phyloP scores from a whole-genome alignment of 192 early-diverging fungal species.

The Funneliformis geosporum region DNA sequence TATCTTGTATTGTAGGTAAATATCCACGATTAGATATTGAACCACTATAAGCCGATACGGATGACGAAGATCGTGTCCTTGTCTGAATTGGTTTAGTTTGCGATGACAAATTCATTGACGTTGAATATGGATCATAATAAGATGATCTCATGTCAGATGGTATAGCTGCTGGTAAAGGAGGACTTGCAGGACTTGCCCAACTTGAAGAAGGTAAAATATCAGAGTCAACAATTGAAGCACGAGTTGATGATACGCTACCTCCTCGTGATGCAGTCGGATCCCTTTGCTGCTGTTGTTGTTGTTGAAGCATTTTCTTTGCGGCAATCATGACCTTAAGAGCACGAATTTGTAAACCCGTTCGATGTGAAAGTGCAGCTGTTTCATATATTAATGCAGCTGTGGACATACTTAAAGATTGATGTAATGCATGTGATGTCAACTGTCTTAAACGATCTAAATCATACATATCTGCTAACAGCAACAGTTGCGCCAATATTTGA shows the following conservation, averaged over 20 bases:
- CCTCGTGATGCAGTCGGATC: slow-evolving; percentile 8
- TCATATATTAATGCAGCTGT: slow-evolving; percentile 70
- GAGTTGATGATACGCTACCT: not conserved
- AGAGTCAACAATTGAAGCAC: not conserved
- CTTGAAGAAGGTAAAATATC: not conserved
- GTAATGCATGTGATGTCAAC: slow-evolving; percentile 57
- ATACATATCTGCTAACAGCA: slow-evolving; percentile 64
- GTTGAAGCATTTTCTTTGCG: slow-evolving; percentile 55
- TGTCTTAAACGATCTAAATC: slow-evolving; percentile 57
- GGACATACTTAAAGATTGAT: slow-evolving; percentile 58
- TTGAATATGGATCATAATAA: slow-evolving; percentile 28
- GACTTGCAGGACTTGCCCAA: not conserved
- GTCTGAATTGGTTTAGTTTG: not conserved
- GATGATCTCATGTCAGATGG: not conserved
- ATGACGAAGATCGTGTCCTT: slow-evolving; percentile 20
- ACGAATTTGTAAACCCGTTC: slow-evolving; percentile 62
- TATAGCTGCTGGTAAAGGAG: not conserved
- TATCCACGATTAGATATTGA: slow-evolving; percentile 3
- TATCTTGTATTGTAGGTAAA: slow-evolving; percentile 29
- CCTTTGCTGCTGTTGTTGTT: slow-evolving; percentile 46
- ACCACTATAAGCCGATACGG: not conserved
- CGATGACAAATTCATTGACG: not conserved
- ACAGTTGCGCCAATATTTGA: slow-evolving; percentile 61
- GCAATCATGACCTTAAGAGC: slow-evolving; percentile 56
- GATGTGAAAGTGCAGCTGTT: slow-evolving; percentile 62